Percentiles rank a stretch among this genome's conserved stretches.
Conservation (phyloP, 345 rosid species). For the Aethionema arabicum region DNA sequence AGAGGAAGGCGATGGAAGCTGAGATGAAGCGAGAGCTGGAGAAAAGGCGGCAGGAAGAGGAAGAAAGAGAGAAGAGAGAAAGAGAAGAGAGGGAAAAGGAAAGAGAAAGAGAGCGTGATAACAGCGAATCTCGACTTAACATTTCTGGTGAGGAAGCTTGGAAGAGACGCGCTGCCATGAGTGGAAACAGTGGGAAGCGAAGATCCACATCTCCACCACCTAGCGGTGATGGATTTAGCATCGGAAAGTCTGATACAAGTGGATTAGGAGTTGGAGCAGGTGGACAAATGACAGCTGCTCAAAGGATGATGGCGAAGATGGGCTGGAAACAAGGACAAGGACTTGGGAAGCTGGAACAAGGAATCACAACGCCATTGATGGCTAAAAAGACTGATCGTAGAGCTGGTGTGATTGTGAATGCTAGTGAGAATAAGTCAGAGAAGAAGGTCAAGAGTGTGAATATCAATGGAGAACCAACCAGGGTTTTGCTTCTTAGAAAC, state of each 20-base stretch:
- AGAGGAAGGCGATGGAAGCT: slow-evolving; percentile 69
- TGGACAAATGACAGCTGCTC: slow-evolving; percentile 99
- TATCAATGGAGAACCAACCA: slow-evolving; percentile 80
- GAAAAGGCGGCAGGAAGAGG: slow-evolving; percentile 78
- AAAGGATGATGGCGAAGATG: slow-evolving; percentile 99
- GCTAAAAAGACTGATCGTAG: slow-evolving; percentile 96
- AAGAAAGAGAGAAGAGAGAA: slow-evolving; percentile 61
- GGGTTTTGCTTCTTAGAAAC: slow-evolving; percentile 82
- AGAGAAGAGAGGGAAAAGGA: slow-evolving; percentile 52
- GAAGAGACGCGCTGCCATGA: slow-evolving; percentile 93
- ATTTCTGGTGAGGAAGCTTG: slow-evolving; percentile 98
- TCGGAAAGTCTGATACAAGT: slow-evolving; percentile 82
- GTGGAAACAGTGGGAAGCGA: slow-evolving; percentile 58
- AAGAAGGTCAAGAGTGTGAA: slow-evolving; percentile 92
- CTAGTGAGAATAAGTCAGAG: slow-evolving; percentile 70
- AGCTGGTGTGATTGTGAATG: slow-evolving; percentile 97
- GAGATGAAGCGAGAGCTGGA: slow-evolving; percentile 81
- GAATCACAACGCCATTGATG: slow-evolving; percentile 95
- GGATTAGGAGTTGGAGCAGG: slow-evolving; percentile 97
- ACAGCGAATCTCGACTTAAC: slow-evolving; percentile 41
- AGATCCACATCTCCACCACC: slow-evolving; percentile 79
- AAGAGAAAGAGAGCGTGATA: slow-evolving; percentile 41
- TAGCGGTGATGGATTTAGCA: slow-evolving; percentile 56
- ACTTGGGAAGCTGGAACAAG: slow-evolving; percentile 92
- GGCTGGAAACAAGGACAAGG: slow-evolving; percentile 99